Percentiles rank a stretch among this genome's conserved stretches.
Evolutionary conservation across 2,329 filamentous ascomycete species (phyloP).

Genomic region (Trichoderma oligosporum): DNA sequence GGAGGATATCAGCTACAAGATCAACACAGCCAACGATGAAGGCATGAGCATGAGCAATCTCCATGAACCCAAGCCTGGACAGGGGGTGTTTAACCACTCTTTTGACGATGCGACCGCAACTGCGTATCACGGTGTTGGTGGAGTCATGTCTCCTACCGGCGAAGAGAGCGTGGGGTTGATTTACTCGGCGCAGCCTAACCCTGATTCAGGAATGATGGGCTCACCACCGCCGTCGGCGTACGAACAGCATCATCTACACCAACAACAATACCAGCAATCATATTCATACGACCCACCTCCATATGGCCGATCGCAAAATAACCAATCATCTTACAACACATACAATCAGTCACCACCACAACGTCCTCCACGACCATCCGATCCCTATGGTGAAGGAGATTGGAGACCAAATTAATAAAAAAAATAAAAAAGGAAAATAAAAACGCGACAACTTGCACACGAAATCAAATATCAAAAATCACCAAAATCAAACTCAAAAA

Average conservation of each 20-base stretch:
- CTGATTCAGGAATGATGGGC: slow-evolving; percentile 18
- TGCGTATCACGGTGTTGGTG: slow-evolving; percentile 20
- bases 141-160: slow-evolving; percentile 22
- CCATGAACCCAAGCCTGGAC: slow-evolving; percentile 28
- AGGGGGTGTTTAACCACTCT: slow-evolving; percentile 4
- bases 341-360: slow-evolving; percentile 6
- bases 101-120: slow-evolving; percentile 20
- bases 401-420: not conserved
- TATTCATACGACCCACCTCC: slow-evolving; percentile 12
- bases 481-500: not conserved
- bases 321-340: not conserved
- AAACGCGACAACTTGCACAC: too few relatives aligned
- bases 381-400: not conserved
- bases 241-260: not conserved
- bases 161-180: slow-evolving; percentile 45
- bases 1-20: slow-evolving; percentile 48
- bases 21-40: slow-evolving; percentile 31
- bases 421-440: not conserved
- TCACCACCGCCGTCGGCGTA: slow-evolving; percentile 15
- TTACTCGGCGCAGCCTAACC: slow-evolving; percentile 34
- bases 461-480: not conserved
- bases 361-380: not conserved
- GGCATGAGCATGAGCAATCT: slow-evolving; percentile 39
- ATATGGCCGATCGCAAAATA: not conserved
- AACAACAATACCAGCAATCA: slow-evolving; percentile 23